phyloP scores from a whole-genome alignment of 495 filamentous ascomycete genomes.

The Penicillium herquei region DNA sequence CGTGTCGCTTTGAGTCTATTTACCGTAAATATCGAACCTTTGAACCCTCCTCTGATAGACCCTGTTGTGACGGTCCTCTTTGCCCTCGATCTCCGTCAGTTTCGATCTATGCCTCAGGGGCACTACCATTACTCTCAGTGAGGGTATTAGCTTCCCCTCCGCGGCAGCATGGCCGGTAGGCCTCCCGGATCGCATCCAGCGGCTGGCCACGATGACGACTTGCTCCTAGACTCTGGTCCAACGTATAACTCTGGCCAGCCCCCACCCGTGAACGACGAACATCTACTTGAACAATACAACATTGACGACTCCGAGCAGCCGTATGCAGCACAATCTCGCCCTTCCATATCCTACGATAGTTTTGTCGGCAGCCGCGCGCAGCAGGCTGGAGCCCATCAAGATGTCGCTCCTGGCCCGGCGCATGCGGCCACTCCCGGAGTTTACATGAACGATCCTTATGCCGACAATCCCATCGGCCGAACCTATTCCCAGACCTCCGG shows the following conservation, averaged over 20 bases:
- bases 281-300: constrained; percentile 67
- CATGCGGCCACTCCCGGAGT: constrained; percentile 29
- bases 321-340: constrained; percentile 53
- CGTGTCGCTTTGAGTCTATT: neutral
- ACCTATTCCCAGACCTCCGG: constrained; percentile 84
- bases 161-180: constrained; percentile 59
- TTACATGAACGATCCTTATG: constrained; percentile 47
- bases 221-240: constrained; percentile 67
- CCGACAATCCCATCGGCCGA: constrained; percentile 38
- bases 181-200: constrained; percentile 58
- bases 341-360: constrained; percentile 90
- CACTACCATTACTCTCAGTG: constrained; percentile 27
- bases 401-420: constrained; percentile 22
- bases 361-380: constrained; percentile 72
- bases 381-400: constrained; percentile 38
- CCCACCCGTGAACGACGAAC: constrained; percentile 73
- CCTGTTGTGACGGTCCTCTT: constrained; percentile 6
- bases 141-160: constrained; percentile 42
- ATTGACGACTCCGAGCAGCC: constrained; percentile 61
- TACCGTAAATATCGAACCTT: neutral
- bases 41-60: neutral
- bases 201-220: constrained; percentile 62
- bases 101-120: constrained; percentile 49
- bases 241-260: constrained; percentile 69
- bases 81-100: constrained; percentile 2